Evolutionary conservation across 2,329 filamentous ascomycete species (phyloP), one percentile per base, ranked within the genome.

Genomic region (Fusarium metavorans): DNA sequence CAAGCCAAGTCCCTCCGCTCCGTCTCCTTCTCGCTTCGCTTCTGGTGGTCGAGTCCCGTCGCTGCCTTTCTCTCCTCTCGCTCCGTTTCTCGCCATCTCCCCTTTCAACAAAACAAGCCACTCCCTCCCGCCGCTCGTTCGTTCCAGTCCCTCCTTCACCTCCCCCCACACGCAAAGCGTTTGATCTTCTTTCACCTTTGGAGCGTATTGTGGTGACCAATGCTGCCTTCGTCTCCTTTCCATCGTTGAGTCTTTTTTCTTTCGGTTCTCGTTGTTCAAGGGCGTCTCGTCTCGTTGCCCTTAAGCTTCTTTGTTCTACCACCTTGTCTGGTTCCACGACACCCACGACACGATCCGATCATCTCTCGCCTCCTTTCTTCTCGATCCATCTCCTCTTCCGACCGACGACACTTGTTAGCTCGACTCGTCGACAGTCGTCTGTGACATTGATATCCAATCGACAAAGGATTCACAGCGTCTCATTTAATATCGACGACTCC

Each of bases 71-170:
- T 61, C 67, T 69, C 61, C 71, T 64, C 73, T 71, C 71, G 23
- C 43, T 63, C 59, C 59, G 45, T 70, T 66, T 72, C 75, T 70
- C 75, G 75, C 76, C 81, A 80, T 76, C 76, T 78, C 78, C 78
- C 80, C 82, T 82, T 84, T 82, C 82, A 83, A 83, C 81, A 83
- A 83, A 83, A 83, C 81, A 82, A 81, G 78, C 78, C 81, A 78
- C 80, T 82, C 80, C 79, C 80, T 81, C 79, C 68, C 71, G 78
- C 72, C 80, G 76, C 80, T 75, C 80, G 66, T 66, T 84, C 82
- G 82, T 84, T 84, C 82, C 82, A 84, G 83, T 84, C 82, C 77
- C 80, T 83, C 82, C 72, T 82, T 82, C 80, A 79, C 72, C 71
- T 76, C 73, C 74, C 76, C 76, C 75, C 75, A 77, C 77, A 79